Percentiles rank a stretch among this genome's conserved stretches.
Conservation (phyloP, 495 filamentous ascomycete species). For the Xylaria flabelliformis region DNA sequence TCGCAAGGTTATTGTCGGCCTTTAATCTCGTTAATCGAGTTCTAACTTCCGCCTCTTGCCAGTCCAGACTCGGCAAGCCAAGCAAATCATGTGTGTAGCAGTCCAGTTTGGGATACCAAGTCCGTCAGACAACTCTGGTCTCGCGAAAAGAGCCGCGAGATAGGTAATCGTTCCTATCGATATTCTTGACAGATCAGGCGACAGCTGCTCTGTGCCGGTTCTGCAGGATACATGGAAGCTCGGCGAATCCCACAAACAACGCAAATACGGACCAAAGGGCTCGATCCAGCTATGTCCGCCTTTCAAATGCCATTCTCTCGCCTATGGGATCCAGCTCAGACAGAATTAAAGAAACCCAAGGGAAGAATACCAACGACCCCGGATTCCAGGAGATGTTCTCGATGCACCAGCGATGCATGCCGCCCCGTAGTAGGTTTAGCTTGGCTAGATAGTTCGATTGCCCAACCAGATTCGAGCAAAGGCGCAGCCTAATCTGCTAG, state of each 20-base stretch:
- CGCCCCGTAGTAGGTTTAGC: not conserved
- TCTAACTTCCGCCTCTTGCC: not conserved
- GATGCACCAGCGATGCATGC: not conserved
- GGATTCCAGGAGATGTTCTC: not conserved
- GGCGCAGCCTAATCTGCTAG: not conserved
- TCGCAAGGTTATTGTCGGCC: not conserved
- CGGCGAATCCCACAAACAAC: not conserved
- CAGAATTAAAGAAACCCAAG: not conserved
- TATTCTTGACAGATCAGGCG: not conserved
- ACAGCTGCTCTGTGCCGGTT: not conserved
- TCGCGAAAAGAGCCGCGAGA: not conserved
- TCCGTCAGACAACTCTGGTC: not conserved
- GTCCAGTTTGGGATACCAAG: not conserved
- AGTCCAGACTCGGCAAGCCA: slow-evolving; percentile 4
- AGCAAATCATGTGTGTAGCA: not conserved
- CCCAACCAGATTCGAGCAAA: slow-evolving; percentile 1
- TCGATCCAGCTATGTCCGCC: not conserved
- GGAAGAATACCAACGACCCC: not conserved
- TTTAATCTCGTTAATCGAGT: not conserved
- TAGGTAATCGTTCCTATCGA: not conserved
- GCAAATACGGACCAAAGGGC: not conserved
- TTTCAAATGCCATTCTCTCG: not conserved
- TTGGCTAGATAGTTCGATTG: too few species aligned
- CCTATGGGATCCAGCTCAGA: not conserved
- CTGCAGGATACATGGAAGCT: not conserved